These are phyloP conservation scores for Candida fluviatilis DNA, from an alignment of 805 yeast genomes.

Conservation along the genomic window DNA sequence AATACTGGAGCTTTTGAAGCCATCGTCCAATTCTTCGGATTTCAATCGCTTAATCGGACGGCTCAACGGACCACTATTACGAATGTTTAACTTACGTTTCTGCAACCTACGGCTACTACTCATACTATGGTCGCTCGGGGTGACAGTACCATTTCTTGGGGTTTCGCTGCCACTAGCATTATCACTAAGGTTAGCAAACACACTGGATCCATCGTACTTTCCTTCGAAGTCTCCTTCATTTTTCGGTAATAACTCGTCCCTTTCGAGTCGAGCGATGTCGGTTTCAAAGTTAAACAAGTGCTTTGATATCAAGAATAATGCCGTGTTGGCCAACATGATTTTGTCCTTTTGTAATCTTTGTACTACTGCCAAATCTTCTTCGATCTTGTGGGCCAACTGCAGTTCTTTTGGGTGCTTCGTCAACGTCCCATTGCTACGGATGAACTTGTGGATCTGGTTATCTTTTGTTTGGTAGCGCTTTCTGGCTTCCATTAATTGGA, in stretches of 20 bases:
- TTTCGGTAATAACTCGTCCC: slow-evolving; percentile 74
- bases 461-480: slow-evolving; percentile 69
- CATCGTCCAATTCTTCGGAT: slow-evolving; percentile 21
- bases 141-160: slow-evolving; percentile 19
- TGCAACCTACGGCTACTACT: slow-evolving; percentile 4
- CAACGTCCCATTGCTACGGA: slow-evolving; percentile 77
- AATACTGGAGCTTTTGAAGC: slow-evolving; percentile 4
- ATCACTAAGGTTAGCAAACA: slow-evolving; percentile 17
- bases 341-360: slow-evolving; percentile 71
- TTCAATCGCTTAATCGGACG: slow-evolving; percentile 18
- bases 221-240: slow-evolving; percentile 25
- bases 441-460: slow-evolving; percentile 74
- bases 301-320: slow-evolving; percentile 69
- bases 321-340: slow-evolving; percentile 75
- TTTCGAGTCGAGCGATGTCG: slow-evolving; percentile 70
- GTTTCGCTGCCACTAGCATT: slow-evolving; percentile 26
- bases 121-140: slow-evolving; percentile 3
- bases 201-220: slow-evolving; percentile 11
- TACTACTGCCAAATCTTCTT: slow-evolving; percentile 60
- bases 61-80: slow-evolving; percentile 5
- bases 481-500: slow-evolving; percentile 59
- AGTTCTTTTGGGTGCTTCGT: slow-evolving; percentile 80
- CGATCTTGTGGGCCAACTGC: slow-evolving; percentile 58
- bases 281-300: slow-evolving; percentile 71
- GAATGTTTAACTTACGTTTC: slow-evolving; percentile 4